Evolutionary conservation across 257 asterid genomes (phyloP), one percentile per base, ranked within the genome.

Genomic region (Solanum boliviense): DNA sequence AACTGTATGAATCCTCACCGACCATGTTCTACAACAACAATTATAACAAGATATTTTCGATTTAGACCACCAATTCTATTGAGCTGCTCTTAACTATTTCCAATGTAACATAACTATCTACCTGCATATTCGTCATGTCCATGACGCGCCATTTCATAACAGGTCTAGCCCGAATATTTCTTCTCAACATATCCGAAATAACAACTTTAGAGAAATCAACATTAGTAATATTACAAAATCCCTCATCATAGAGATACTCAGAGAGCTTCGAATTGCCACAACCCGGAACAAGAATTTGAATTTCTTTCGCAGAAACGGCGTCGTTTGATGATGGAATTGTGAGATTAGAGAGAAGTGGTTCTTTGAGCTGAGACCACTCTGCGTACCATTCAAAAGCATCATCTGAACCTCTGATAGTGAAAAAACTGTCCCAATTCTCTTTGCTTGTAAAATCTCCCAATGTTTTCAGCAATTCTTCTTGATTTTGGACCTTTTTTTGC

Each of bases 191-290:
- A 89, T 93, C 94, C 75, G 94, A 90, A 86, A 97, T 94, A 65
- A 93, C 99, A 65, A 97, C 99, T 62, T 91, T 96, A 1, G 99
- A 97, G 93, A 97, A 97, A 93, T 97, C 99, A 35, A 96, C 87
- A 87, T 96, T 97, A 1, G 94, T 97, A 86, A 96, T 93, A 84
- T 89, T 93, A 89, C 48, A 86, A 87, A 91, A 94, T 0, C 99
- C 99, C 4, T 86, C 89, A 87, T 97, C 99, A 62, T 96, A 97
- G 12, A 97, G 91, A 84, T 91, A 92, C 93, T 96, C 99, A 20
- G 99, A 97, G 7, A 97, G 94, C 91, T 41, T 93, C 79, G 99
- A 97, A 92, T 94, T 97, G n/a, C 99, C 99, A 89, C 99, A 97
- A 2, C 98, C 99, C 1, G 99, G 99, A 31, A 97, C 96, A 87